Evolutionary conservation across 2,329 filamentous ascomycete genomes (phyloP).

Genomic region (Clonostachys solani): DNA sequence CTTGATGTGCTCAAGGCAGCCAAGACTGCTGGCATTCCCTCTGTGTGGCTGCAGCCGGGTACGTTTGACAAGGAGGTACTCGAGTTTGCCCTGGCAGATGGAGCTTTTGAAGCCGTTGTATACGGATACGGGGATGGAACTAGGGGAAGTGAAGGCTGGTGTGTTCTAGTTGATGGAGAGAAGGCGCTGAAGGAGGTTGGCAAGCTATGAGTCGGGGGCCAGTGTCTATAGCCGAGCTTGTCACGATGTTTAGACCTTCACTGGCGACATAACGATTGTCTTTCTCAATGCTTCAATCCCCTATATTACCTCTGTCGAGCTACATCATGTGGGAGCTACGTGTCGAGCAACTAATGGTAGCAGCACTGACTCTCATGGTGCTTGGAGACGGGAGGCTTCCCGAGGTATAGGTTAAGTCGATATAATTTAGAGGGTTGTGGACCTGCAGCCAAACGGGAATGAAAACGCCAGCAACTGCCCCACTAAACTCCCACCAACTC

Average conservation of each 20-base stretch:
- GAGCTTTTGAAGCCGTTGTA: conserved; percentile 65
- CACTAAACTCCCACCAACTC: conserved; percentile 5
- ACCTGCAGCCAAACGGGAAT: background rate
- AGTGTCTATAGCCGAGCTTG: background rate
- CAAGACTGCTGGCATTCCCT: conserved; percentile 64
- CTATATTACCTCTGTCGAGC: too few species aligned
- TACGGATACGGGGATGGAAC: conserved; percentile 50
- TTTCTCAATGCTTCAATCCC: too few species aligned
- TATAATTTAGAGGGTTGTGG: too few species aligned
- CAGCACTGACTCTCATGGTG: too few species aligned
- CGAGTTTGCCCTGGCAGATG: conserved; percentile 57
- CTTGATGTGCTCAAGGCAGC: conserved; percentile 73
- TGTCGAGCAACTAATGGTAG: too few species aligned
- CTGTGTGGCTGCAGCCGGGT: conserved; percentile 89
- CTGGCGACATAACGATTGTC: too few species aligned
- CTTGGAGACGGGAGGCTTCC: too few species aligned
- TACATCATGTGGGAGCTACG: too few species aligned
- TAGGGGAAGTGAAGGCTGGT: conserved; percentile 72
- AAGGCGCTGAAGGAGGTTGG: conserved; percentile 51
- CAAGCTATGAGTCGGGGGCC: conserved; percentile 34
- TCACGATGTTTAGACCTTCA: too few species aligned
- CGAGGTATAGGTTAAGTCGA: too few species aligned
- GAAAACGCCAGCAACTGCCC: background rate
- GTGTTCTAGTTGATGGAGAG: conserved; percentile 81
- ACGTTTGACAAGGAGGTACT: conserved; percentile 77